A percentile compares a stretch with the other conserved stretches of the same genome.
phyloP scores from a whole-genome alignment of 2,329 filamentous ascomycete genomes.

The Sarocladium oryzae region DNA sequence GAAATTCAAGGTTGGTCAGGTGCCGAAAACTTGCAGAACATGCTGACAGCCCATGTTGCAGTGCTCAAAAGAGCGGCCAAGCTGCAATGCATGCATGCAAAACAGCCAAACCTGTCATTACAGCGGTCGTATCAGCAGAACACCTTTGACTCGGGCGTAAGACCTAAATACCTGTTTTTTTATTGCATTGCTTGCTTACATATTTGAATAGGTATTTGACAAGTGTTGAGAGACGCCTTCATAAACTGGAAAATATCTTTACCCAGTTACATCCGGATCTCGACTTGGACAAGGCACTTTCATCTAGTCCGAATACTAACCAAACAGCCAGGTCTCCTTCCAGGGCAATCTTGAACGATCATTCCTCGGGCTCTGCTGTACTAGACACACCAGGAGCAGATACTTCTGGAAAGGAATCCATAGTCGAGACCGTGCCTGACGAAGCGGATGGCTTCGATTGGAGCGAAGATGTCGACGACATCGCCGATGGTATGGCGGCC shows the following conservation, averaged over 20 bases:
- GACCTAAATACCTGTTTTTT: not conserved
- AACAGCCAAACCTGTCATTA: conserved; percentile 19
- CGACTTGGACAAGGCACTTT: conserved; percentile 18
- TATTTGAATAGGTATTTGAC: conserved; percentile 17
- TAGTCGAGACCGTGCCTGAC: conserved; percentile 22
- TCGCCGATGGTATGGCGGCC: conserved; percentile 29
- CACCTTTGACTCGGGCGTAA: conserved; percentile 21
- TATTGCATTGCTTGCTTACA: not conserved
- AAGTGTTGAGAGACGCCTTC: conserved; percentile 17
- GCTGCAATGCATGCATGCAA: conserved; percentile 18
- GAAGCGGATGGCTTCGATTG: conserved; percentile 26
- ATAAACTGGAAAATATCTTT: conserved; percentile 16
- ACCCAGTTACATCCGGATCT: conserved; percentile 17
- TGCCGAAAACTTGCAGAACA: not conserved
- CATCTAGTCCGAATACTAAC: conserved; percentile 7
- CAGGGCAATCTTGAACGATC: not conserved
- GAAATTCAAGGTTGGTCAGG: conserved; percentile 17
- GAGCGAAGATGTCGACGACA: conserved; percentile 24
- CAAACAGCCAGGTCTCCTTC: not conserved
- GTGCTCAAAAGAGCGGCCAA: conserved; percentile 20
- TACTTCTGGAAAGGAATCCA: conserved; percentile 12
- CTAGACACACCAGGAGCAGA: not conserved
- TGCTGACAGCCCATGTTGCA: conserved; percentile 2
- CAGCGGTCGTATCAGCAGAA: conserved; percentile 18
- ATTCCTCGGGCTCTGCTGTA: not conserved